phyloP scores from a whole-genome alignment of 257 asterid genomes.

The Paulownia fortunei region DNA sequence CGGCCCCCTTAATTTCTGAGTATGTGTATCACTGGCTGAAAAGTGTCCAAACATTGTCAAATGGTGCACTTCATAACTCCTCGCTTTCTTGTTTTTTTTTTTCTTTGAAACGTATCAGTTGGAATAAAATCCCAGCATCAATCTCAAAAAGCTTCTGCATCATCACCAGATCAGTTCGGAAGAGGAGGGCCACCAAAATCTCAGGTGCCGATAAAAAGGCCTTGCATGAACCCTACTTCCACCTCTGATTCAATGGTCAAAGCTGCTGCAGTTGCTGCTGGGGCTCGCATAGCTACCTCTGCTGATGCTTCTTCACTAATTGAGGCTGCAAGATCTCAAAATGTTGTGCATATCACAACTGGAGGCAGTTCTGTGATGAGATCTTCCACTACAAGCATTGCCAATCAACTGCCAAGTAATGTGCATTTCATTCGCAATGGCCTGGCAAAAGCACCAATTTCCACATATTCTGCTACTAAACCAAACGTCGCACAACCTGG shows the following conservation, averaged over 20 bases:
- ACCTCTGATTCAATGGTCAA: slow-evolving; percentile 67
- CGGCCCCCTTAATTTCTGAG: not conserved
- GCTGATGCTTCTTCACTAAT: slow-evolving; percentile 65
- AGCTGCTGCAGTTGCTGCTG: slow-evolving; percentile 90
- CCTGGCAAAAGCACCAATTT: slow-evolving; percentile 57
- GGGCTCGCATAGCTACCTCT: slow-evolving; percentile 75
- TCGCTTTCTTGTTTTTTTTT: slow-evolving; percentile 34
- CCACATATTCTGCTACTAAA: slow-evolving; percentile 42
- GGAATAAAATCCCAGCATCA: slow-evolving; percentile 35
- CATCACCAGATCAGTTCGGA: slow-evolving; percentile 29
- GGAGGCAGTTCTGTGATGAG: slow-evolving; percentile 54
- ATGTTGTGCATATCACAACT: slow-evolving; percentile 65
- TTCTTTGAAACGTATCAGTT: slow-evolving; percentile 39
- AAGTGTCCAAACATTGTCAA: slow-evolving; percentile 36
- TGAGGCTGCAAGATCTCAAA: slow-evolving; percentile 66
- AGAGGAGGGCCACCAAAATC: slow-evolving; percentile 40
- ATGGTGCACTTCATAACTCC: slow-evolving; percentile 27
- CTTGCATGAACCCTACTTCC: slow-evolving; percentile 41
- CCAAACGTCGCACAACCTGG: slow-evolving; percentile 42
- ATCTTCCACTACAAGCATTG: slow-evolving; percentile 49
- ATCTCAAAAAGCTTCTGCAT: slow-evolving; percentile 34
- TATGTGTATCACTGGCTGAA: slow-evolving; percentile 14
- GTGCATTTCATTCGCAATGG: slow-evolving; percentile 79
- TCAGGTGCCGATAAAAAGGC: slow-evolving; percentile 41
- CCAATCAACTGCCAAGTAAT: slow-evolving; percentile 72